A percentile compares a stretch with the other conserved stretches of the same genome.
These are phyloP conservation scores for Nicotiana obtusifolia DNA, from an alignment of 257 asterid species.

Conservation along the genomic window DNA sequence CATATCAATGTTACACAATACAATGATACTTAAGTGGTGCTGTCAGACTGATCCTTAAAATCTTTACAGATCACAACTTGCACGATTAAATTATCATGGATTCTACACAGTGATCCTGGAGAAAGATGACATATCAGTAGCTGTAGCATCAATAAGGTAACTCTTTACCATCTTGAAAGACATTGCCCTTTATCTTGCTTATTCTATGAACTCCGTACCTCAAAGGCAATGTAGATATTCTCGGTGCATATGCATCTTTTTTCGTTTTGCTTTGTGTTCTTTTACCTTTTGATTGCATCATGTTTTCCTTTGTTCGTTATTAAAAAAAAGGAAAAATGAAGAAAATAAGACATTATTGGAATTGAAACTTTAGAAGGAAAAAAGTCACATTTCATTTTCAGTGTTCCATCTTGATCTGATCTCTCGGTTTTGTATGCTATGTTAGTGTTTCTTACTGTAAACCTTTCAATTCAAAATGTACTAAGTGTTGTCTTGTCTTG, in stretches of 20 bases:
- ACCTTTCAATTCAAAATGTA: background rate
- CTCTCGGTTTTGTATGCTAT: constrained; percentile 1
- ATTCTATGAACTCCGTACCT: background rate
- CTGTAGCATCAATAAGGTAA: constrained; percentile 94
- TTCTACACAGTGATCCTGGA: constrained; percentile 81
- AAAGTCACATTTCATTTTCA: background rate
- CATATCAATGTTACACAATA: background rate
- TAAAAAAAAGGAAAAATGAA: background rate
- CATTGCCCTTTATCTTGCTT: background rate
- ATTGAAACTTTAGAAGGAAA: background rate
- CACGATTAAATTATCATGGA: constrained; percentile 81
- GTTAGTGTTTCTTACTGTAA: background rate
- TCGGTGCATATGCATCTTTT: background rate
- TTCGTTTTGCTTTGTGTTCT: background rate
- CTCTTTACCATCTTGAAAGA: background rate
- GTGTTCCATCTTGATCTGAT: background rate
- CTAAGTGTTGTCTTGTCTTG: background rate
- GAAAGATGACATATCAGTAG: constrained; percentile 69
- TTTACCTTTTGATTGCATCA: background rate
- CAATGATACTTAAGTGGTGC: background rate
- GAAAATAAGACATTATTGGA: background rate
- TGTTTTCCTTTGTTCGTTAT: background rate
- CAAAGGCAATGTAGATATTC: background rate
- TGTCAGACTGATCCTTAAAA: constrained; percentile 13
- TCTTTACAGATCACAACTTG: constrained; percentile 70